These are phyloP conservation scores for Tetradesmus lagerheimii DNA, from an alignment of 139 green algal genomes.

Conservation along the genomic window DNA sequence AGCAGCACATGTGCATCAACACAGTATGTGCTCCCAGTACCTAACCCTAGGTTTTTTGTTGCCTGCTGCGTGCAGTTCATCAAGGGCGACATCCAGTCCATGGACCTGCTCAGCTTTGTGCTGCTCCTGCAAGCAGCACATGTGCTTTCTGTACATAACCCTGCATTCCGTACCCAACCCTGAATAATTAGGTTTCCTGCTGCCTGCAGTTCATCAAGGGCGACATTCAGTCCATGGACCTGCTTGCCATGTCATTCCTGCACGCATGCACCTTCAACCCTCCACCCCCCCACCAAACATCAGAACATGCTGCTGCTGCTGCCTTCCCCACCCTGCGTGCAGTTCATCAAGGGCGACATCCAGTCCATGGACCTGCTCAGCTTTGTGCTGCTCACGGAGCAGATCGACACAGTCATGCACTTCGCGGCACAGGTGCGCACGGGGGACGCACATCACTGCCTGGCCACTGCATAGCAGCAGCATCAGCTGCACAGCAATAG, in stretches of 20 bases:
- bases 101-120: constrained; percentile 73
- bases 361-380: constrained; percentile 90
- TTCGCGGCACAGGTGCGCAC: constrained; percentile 91
- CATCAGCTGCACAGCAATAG: not conserved
- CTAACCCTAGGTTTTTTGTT: too few relatives aligned
- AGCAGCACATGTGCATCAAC: too few relatives aligned
- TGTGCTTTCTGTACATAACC: too few relatives aligned
- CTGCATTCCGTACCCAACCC: too few relatives aligned
- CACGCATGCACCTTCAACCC: not conserved
- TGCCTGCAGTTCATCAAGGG: constrained; percentile 95
- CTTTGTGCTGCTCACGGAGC: constrained; percentile 86
- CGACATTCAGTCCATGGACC: constrained; percentile 93
- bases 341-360: constrained; percentile 97
- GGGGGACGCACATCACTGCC: too few relatives aligned
- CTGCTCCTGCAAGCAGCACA: not conserved
- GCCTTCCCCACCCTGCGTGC: too few relatives aligned
- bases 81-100: too few relatives aligned
- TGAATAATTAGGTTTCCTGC: too few relatives aligned
- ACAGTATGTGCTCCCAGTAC: too few relatives aligned
- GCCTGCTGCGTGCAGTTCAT: too few relatives aligned
- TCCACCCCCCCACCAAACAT: not conserved
- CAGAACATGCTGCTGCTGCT: constrained; percentile 3
- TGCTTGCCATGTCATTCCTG: constrained; percentile 81
- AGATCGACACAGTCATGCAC: constrained; percentile 99
- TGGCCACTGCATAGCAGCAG: not conserved